Base-by-base conservation (phyloP, 2,329 filamentous ascomycete genomes). In the Fusarium dlaminii region DNA sequence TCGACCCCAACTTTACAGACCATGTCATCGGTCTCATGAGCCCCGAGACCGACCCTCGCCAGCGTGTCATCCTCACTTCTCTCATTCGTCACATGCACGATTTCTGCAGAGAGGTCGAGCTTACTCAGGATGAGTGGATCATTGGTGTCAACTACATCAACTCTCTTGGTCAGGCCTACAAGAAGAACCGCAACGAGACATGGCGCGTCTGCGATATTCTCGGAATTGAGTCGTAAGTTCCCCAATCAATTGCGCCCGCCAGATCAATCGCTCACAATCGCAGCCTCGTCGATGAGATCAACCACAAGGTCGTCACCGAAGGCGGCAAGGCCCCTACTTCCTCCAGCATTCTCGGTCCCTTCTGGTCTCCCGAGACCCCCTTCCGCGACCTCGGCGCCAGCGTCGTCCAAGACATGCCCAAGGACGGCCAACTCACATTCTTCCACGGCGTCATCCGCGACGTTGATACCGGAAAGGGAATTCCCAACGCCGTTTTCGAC, bases 101-200 rank as follows among this genome's bases (percentile, higher is more conserved):
- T 83, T 95, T 95, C 81, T 89, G 90, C 64, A 90, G 93, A 66
- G 93, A 95, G 79, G 89, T 93, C 73, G 92, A 95, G 83, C 89
- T 95, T 58, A 94, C 90, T 24, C 87, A 90, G 37, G 92, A 93
- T 62, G 93, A 95, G 83, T 95, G 93, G 93, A 89, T 94, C 82
- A 83, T 89, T 13, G 93, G 92, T 61, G 92, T 95, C 62, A 87
- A 92, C 78, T 94, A 92, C 80, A 84, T 95, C 84, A 95, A 95
- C 85, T 87, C 89, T 51, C 89, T 94, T 70, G 93, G 93, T 70
- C 90, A 93, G 82, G 89, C 90, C 75, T 92, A 88, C 73, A 88
- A 88, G 62, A 88, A 88, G 80, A 92, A 89, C 76, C 87, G 93
- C 66, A 94, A 95, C 82, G 93, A 95, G 84, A 88, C 91, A 56